Evolutionary conservation across 257 asterid species (phyloP).

Genomic region (Rehmannia glutinosa): DNA sequence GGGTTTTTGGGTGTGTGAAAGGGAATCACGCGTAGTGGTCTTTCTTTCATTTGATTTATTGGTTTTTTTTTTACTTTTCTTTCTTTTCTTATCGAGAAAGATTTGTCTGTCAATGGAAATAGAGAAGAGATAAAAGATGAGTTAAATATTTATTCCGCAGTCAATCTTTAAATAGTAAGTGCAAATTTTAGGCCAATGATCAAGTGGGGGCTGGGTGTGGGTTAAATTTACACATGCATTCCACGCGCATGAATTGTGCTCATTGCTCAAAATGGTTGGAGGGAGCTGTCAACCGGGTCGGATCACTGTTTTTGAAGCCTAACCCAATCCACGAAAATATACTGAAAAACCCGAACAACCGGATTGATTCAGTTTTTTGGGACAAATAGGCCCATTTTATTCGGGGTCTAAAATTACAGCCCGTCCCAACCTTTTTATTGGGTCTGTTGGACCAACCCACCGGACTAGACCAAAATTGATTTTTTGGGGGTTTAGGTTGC

Average conservation of each 20-base stretch:
- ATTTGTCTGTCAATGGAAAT: constrained; percentile 19
- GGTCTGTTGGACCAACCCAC: too few species aligned
- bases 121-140: neutral
- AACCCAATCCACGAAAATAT: too few species aligned
- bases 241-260: neutral
- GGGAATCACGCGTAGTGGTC: constrained; percentile 24
- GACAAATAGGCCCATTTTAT: too few species aligned
- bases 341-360: too few species aligned
- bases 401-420: too few species aligned
- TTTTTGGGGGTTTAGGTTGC: too few species aligned
- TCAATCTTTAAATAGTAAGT: constrained; percentile 24
- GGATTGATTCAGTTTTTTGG: too few species aligned
- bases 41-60: constrained; percentile 15
- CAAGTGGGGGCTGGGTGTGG: neutral
- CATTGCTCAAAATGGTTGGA: too few species aligned
- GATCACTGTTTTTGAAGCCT: too few species aligned
- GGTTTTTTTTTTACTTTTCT: neutral
- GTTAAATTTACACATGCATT: neutral
- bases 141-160: neutral
- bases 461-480: too few species aligned
- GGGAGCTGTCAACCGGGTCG: too few species aligned
- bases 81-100: neutral
- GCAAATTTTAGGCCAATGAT: neutral
- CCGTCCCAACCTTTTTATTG: too few species aligned
- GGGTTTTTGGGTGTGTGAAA: constrained; percentile 35